These are phyloP conservation scores for Saccharum hybrid DNA, from an alignment of 202 grass and related monocot species.

Conservation along the genomic window DNA sequence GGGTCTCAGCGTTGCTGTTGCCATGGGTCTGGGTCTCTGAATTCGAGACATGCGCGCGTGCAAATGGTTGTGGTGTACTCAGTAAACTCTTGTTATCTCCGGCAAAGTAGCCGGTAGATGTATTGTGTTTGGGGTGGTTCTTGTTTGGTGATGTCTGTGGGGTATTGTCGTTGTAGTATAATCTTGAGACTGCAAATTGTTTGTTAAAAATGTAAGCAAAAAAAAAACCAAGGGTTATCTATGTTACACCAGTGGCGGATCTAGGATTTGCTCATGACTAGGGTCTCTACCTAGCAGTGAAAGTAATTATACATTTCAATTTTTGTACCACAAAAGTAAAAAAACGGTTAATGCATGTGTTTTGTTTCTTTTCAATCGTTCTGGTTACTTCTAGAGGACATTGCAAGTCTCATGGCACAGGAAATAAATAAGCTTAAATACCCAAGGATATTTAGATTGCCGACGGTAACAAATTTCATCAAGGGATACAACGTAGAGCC, in stretches of 20 bases:
- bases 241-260: neutral
- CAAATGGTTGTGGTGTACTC: neutral
- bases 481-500: too few relatives aligned
- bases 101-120: slow-evolving; percentile 44
- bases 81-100: slow-evolving; percentile 3
- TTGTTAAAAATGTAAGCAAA: neutral
- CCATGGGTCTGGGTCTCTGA: slow-evolving; percentile 47
- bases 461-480: too few relatives aligned
- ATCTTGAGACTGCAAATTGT: slow-evolving; percentile 24
- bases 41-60: neutral
- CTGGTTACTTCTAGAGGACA: too few relatives aligned
- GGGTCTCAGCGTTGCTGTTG: neutral
- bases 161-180: neutral
- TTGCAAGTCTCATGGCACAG: too few relatives aligned
- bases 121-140: neutral
- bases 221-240: neutral
- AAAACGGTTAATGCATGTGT: too few relatives aligned
- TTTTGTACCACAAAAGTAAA: too few relatives aligned
- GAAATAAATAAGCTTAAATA: too few relatives aligned
- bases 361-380: too few relatives aligned
- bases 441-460: too few relatives aligned
- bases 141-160: slow-evolving; percentile 19
- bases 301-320: too few relatives aligned
- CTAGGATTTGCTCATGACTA: too few relatives aligned
- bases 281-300: too few relatives aligned